These are phyloP conservation scores for Berkeleyomyces rouxiae DNA, from an alignment of 2,329 filamentous ascomycete species.

Conservation along the genomic window DNA sequence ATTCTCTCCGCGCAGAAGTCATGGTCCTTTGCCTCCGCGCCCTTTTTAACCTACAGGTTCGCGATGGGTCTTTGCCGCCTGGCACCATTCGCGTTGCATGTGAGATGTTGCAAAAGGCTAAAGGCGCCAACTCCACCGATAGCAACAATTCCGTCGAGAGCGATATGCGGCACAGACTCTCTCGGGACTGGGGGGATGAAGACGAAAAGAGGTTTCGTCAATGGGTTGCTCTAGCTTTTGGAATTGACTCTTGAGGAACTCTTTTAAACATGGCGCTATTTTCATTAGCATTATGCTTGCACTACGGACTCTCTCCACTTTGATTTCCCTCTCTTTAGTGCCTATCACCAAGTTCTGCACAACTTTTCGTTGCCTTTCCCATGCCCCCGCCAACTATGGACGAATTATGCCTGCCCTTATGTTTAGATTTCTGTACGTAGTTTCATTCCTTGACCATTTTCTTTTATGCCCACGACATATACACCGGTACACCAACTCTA, in stretches of 20 bases:
- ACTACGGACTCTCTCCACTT: no score
- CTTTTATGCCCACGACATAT: no score
- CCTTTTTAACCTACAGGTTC: background rate
- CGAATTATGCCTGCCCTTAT: no score
- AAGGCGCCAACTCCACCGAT: background rate
- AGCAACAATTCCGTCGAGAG: background rate
- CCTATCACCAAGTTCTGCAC: no score
- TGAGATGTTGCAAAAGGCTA: background rate
- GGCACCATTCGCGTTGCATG: background rate
- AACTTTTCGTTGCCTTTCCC: no score
- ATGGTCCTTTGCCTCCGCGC: background rate
- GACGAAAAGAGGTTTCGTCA: background rate
- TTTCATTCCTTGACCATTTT: no score
- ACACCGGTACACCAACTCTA: no score
- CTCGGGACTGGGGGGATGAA: background rate
- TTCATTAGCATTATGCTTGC: no score
- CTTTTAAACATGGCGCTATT: no score
- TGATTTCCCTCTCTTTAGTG: no score
- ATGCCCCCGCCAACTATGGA: no score
- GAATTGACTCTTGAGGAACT: background rate
- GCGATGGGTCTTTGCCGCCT: background rate
- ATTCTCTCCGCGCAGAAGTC: background rate
- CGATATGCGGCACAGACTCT: background rate
- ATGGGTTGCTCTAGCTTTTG: background rate
- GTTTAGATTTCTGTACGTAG: no score